Percentiles rank a stretch among this genome's conserved stretches.
These are phyloP conservation scores for Xylaria hypoxylon DNA, from an alignment of 2,329 filamentous ascomycete species.

Conservation along the genomic window DNA sequence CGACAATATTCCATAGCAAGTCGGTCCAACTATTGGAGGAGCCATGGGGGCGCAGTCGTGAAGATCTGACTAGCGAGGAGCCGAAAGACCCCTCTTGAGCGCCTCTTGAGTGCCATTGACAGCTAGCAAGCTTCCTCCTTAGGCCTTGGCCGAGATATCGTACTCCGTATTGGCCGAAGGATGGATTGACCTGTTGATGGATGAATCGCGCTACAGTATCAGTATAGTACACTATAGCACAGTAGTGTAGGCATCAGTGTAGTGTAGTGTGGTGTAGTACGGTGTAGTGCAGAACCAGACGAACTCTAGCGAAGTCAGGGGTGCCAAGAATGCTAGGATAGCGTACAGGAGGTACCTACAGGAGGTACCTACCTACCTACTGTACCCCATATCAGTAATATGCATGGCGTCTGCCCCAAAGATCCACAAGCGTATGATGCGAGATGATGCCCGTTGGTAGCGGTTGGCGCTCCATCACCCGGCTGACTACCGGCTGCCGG, in stretches of 20 bases:
- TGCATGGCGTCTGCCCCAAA: conserved; percentile 36
- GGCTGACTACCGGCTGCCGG: conserved; percentile 33
- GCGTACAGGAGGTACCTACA: neutral
- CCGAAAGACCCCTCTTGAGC: conserved; percentile 15
- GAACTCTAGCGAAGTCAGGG: neutral
- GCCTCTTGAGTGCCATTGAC: conserved; percentile 11
- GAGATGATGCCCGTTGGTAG: conserved; percentile 28
- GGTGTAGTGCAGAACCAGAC: neutral
- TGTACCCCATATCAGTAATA: conserved; percentile 14
- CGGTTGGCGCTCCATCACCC: conserved; percentile 25
- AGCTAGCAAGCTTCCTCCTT: conserved; percentile 30
- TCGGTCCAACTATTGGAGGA: conserved; percentile 30
- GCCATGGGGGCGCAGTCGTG: conserved; percentile 36
- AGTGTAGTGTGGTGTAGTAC: too few relatives aligned
- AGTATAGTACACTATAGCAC: too few relatives aligned
- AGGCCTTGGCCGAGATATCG: conserved; percentile 13
- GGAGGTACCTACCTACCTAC: conserved; percentile 21
- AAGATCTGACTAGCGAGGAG: conserved; percentile 33
- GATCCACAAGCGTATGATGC: conserved; percentile 32
- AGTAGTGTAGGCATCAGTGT: too few relatives aligned
- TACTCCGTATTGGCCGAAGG: conserved; percentile 16
- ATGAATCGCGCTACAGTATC: neutral
- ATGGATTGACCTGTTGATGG: conserved; percentile 4
- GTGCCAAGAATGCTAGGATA: conserved; percentile 25
- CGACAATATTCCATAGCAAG: conserved; percentile 18